Percentiles rank a stretch among this genome's conserved stretches.
phyloP scores from a whole-genome alignment of 1,139 yeast genomes.

The Zygosaccharomyces sapae region DNA sequence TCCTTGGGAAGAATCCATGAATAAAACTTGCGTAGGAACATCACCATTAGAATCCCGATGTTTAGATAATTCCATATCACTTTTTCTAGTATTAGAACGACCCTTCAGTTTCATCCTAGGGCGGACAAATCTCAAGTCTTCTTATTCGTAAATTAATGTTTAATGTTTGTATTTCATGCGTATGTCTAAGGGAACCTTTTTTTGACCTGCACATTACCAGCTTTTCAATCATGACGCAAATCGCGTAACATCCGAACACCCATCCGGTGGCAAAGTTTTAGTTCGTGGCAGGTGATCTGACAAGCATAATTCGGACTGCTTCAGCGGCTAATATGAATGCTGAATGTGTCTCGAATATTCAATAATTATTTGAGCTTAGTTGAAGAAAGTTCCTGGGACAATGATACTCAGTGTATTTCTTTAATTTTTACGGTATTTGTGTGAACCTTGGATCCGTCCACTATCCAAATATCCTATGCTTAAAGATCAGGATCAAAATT shows the following conservation, averaged over 20 bases:
- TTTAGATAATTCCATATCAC: conserved; percentile 3
- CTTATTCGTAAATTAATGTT: neutral
- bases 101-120: neutral
- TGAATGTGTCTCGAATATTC: too few relatives aligned
- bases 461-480: too few relatives aligned
- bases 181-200: neutral
- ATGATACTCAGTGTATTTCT: too few relatives aligned
- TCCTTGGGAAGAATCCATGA: conserved; percentile 24
- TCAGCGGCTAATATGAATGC: too few relatives aligned
- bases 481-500: too few relatives aligned
- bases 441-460: too few relatives aligned
- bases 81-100: neutral
- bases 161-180: neutral
- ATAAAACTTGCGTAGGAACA: conserved; percentile 22
- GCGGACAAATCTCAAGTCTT: neutral
- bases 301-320: too few relatives aligned
- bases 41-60: conserved; percentile 3
- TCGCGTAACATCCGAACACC: neutral
- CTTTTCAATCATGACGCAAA: neutral
- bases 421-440: too few relatives aligned
- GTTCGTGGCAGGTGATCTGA: too few relatives aligned
- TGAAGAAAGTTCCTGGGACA: too few relatives aligned
- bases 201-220: neutral
- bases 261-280: neutral
- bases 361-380: too few relatives aligned